Percentiles rank a stretch among this genome's conserved stretches.
Conservation (phyloP, 306 rosid genomes). For the Lathyrus oleraceus region DNA sequence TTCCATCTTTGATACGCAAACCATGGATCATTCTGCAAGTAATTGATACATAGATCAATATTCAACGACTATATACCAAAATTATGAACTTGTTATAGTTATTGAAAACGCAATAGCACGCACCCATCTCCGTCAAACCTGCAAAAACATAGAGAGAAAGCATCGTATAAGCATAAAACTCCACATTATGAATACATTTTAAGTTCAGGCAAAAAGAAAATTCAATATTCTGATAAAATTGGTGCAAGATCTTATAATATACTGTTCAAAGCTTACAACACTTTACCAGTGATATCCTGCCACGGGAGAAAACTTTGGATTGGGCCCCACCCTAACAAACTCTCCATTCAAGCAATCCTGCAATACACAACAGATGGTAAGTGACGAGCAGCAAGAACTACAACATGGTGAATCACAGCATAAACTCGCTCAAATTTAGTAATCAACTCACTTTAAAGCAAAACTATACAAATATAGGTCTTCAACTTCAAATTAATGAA, state of each 20-base stretch:
- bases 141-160: conserved; percentile 39
- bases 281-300: conserved; percentile 90
- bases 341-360: conserved; percentile 93
- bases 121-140: conserved; percentile 99
- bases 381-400: background rate
- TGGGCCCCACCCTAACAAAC: conserved; percentile 95
- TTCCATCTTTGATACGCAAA: conserved; percentile 91
- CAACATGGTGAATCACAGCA: background rate
- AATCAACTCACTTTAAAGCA: too few species aligned
- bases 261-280: background rate
- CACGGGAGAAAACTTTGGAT: conserved; percentile 77
- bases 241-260: conserved; percentile 1
- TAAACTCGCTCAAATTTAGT: too few species aligned
- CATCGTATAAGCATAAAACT: conserved; percentile 34
- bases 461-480: too few species aligned
- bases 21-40: conserved; percentile 92
- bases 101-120: conserved; percentile 28
- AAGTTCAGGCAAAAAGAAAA: background rate
- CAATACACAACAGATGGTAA: conserved; percentile 26
- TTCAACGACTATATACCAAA: conserved; percentile 8
- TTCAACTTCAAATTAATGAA: too few species aligned
- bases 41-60: conserved; percentile 21
- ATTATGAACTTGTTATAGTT: background rate
- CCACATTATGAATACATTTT: conserved; percentile 10
- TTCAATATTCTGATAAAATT: background rate